Conservation (phyloP, 257 asterid species). For the Fraxinus excelsior region DNA sequence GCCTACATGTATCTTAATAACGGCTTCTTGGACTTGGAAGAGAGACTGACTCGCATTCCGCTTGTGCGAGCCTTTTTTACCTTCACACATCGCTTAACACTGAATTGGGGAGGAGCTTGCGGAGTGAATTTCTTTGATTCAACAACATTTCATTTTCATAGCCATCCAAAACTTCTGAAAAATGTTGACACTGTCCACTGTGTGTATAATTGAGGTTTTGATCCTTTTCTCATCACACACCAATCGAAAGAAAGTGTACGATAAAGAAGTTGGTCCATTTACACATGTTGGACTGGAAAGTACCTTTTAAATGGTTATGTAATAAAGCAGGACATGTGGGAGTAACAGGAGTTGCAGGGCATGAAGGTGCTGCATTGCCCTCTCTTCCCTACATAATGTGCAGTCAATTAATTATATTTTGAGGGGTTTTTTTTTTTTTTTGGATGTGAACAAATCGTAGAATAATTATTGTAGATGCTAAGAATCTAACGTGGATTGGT, state of each 20-base stretch:
- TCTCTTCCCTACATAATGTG: neutral
- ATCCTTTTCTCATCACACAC: neutral
- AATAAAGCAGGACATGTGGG: constrained; percentile 48
- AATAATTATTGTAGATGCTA: neutral
- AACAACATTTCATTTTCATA: too few relatives aligned
- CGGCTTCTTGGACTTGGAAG: too few relatives aligned
- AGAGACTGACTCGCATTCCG: too few relatives aligned
- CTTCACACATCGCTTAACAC: too few relatives aligned
- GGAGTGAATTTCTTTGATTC: too few relatives aligned
- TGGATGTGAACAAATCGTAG: neutral
- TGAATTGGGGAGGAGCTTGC: too few relatives aligned
- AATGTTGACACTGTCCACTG: too few relatives aligned
- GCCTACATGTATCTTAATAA: too few relatives aligned
- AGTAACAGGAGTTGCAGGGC: constrained; percentile 39
- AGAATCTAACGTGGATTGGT: neutral
- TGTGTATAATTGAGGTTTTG: neutral
- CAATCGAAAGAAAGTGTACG: neutral
- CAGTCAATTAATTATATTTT: neutral
- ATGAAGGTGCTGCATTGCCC: constrained; percentile 27
- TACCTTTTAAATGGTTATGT: neutral
- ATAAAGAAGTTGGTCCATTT: constrained; percentile 19
- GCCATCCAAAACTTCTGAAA: neutral
- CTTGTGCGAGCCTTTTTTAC: too few relatives aligned
- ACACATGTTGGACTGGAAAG: neutral
- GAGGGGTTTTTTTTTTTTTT: too few relatives aligned